phyloP scores from a whole-genome alignment of 1,139 yeast species.

The Entelexis sorbosivorans region DNA sequence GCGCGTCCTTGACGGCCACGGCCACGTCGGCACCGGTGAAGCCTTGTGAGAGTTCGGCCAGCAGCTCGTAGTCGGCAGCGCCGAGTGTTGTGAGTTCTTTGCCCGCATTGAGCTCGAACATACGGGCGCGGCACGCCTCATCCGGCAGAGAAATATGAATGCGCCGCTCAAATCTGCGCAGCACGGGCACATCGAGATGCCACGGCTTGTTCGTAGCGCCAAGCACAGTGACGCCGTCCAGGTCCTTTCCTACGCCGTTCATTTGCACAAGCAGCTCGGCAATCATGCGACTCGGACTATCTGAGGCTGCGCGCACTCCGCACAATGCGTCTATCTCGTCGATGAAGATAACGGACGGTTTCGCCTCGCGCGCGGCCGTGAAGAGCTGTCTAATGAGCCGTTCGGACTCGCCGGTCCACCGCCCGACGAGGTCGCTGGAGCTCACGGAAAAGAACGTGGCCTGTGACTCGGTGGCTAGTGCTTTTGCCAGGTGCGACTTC shows the following conservation, averaged over 20 bases:
- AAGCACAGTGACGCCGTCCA: constrained; percentile 81
- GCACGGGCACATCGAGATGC: constrained; percentile 95
- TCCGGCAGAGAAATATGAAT: constrained; percentile 94
- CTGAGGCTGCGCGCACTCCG: constrained; percentile 98
- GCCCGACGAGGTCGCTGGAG: constrained; percentile 85
- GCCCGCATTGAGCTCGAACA: constrained; percentile 93
- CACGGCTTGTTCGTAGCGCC: constrained; percentile 99
- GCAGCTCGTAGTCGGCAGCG: constrained; percentile 57
- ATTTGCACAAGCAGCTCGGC: constrained; percentile 93
- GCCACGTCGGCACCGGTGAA: constrained; percentile 97
- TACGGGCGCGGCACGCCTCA: constrained; percentile 72
- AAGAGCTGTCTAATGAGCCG: constrained; percentile 88
- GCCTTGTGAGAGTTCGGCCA: constrained; percentile 93
- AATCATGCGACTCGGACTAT: constrained; percentile 93
- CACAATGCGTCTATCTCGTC: constrained; percentile 98
- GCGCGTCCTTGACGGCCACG: constrained; percentile 90
- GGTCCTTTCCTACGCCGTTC: constrained; percentile 97
- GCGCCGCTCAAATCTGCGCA: constrained; percentile 91
- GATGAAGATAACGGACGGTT: constrained; percentile 88
- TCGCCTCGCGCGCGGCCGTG: constrained; percentile 90
- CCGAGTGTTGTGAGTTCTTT: constrained; percentile 73
- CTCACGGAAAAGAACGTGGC: constrained; percentile 93
- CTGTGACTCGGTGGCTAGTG: constrained; percentile 97
- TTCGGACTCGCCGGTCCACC: constrained; percentile 99
- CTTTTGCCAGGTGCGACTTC: constrained; percentile 91